Conservation (phyloP, 2,329 filamentous ascomycete species). For the Pseudopithomyces maydicus region DNA sequence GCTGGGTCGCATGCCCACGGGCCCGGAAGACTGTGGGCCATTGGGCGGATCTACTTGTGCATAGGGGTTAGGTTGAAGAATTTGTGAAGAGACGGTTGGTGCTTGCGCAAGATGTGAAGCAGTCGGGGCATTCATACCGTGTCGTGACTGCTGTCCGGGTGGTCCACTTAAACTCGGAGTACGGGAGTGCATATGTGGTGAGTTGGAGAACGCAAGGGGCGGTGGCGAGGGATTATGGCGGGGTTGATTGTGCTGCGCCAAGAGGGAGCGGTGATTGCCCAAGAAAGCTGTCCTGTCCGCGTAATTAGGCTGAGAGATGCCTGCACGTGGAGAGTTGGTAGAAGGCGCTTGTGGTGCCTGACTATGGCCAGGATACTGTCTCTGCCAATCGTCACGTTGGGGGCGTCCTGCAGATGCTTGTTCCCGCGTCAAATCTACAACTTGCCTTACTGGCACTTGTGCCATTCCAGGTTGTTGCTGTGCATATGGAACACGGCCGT, state of each 20-base stretch:
- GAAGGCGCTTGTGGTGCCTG: constrained; percentile 31
- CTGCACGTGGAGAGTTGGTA: constrained; percentile 33
- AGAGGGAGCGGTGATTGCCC: constrained; percentile 37
- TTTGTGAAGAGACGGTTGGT: constrained; percentile 28
- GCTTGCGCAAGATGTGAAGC: constrained; percentile 20
- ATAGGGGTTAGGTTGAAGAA: constrained; percentile 45
- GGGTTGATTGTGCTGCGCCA: constrained; percentile 38
- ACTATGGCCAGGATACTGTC: constrained; percentile 33
- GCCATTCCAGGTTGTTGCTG: constrained; percentile 31
- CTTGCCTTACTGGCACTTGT: constrained; percentile 27
- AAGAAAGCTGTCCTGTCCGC: constrained; percentile 24
- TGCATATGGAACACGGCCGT: constrained; percentile 31
- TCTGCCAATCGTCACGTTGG: constrained; percentile 36
- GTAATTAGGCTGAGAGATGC: constrained; percentile 31
- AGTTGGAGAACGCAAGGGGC: constrained; percentile 36
- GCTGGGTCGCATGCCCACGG: constrained; percentile 44
- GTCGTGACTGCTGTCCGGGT: constrained; percentile 29
- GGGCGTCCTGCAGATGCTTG: constrained; percentile 24
- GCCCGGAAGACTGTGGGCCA: constrained; percentile 31
- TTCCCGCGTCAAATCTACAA: constrained; percentile 40
- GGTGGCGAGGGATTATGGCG: constrained; percentile 43
- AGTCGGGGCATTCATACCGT: constrained; percentile 26
- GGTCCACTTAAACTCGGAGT: constrained; percentile 40
- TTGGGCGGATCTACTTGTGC: constrained; percentile 43
- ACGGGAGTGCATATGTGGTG: constrained; percentile 41